phyloP scores from a whole-genome alignment of 169 alveolate species.

The Cryptosporidium parvum region DNA sequence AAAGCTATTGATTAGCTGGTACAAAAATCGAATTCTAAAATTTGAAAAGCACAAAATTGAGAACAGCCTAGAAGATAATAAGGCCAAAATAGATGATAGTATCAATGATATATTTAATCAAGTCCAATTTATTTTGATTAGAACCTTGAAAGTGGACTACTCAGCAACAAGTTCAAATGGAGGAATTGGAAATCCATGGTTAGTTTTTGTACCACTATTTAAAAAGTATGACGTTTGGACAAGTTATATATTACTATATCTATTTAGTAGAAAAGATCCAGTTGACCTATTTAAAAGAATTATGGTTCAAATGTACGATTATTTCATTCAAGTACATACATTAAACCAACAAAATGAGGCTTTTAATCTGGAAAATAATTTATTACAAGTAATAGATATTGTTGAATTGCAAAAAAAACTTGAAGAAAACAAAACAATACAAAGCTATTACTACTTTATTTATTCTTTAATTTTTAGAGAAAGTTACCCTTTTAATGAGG shows the following conservation, averaged over 20 bases:
- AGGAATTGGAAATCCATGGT: slow-evolving; percentile 39
- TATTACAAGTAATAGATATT: background rate
- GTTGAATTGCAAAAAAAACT: slow-evolving; percentile 12
- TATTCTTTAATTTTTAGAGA: slow-evolving; percentile 14
- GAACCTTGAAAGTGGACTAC: slow-evolving; percentile 6
- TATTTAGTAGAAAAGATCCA: slow-evolving; percentile 27
- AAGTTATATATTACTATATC: slow-evolving; percentile 42
- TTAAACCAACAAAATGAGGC: background rate
- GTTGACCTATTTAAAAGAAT: slow-evolving; percentile 20
- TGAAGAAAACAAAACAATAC: slow-evolving; percentile 4
- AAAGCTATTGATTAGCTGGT: slow-evolving; percentile 21
- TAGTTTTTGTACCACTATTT: slow-evolving; percentile 34
- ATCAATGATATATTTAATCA: background rate
- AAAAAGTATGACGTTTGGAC: slow-evolving; percentile 50
- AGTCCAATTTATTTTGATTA: slow-evolving; percentile 43
- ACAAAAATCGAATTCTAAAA: background rate
- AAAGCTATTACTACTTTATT: slow-evolving; percentile 18
- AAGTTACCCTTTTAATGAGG: slow-evolving; percentile 16
- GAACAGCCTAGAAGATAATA: background rate
- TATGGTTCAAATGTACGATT: slow-evolving; percentile 16
- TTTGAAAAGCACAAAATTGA: background rate
- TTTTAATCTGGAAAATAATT: background rate
- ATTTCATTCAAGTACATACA: background rate
- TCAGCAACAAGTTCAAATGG: background rate
- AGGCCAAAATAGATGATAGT: background rate